These are phyloP conservation scores for Dryas drummondii DNA, from an alignment of 306 rosid species.

Conservation along the genomic window DNA sequence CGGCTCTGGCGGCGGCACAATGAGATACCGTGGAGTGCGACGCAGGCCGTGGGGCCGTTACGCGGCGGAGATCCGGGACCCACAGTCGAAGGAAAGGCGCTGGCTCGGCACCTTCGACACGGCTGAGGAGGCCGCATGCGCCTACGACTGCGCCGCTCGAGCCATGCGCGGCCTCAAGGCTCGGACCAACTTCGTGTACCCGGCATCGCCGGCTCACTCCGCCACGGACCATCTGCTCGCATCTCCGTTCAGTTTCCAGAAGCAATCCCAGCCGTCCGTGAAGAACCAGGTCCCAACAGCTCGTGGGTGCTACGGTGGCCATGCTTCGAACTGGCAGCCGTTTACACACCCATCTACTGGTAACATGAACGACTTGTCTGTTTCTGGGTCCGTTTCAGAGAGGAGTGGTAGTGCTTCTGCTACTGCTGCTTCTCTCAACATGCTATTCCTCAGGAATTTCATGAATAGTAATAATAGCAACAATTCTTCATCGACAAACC, in stretches of 20 bases:
- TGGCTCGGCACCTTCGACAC: constrained; percentile 99
- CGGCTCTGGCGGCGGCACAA: constrained; percentile 5
- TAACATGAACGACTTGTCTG: background rate
- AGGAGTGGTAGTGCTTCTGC: constrained; percentile 21
- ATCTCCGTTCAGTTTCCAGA: constrained; percentile 35
- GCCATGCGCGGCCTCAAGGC: constrained; percentile 93
- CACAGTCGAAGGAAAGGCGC: constrained; percentile 78
- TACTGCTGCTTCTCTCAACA: constrained; percentile 36
- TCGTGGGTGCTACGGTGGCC: constrained; percentile 14
- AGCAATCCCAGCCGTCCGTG: constrained; percentile 23
- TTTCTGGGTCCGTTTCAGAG: constrained; percentile 9
- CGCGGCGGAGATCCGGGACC: constrained; percentile 97
- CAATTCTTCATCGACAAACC: constrained; percentile 23
- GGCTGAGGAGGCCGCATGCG: constrained; percentile 96
- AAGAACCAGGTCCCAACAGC: background rate
- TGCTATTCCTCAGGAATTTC: constrained; percentile 52
- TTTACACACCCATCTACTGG: constrained; percentile 16
- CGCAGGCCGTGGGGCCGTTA: constrained; percentile 98
- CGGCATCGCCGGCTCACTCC: constrained; percentile 35
- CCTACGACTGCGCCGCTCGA: constrained; percentile 93
- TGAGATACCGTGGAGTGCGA: constrained; percentile 90
- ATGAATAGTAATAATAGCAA: background rate
- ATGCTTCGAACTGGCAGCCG: constrained; percentile 26
- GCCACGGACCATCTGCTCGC: constrained; percentile 26
- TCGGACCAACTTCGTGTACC: constrained; percentile 77